These are phyloP conservation scores for Russula brevipes DNA, from an alignment of 768 basidiomycete genomes.

Conservation along the genomic window DNA sequence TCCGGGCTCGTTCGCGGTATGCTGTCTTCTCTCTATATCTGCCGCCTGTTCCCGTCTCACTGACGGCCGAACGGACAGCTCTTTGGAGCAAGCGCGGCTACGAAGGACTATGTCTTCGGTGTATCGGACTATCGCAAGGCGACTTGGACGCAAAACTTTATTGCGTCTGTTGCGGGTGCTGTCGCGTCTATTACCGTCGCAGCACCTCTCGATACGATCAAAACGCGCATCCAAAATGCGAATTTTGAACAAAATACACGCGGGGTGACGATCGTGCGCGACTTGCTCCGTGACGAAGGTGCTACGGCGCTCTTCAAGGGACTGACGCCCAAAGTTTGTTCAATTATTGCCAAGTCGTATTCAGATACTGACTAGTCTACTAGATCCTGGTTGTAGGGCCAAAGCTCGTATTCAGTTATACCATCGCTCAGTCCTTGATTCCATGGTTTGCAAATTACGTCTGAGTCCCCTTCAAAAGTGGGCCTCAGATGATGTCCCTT, in stretches of 20 bases:
- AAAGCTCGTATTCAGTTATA: conserved; percentile 97
- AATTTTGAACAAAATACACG: conserved; percentile 86
- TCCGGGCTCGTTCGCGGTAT: conserved; percentile 88
- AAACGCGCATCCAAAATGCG: conserved; percentile 97
- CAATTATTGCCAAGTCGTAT: background rate
- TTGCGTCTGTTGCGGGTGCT: conserved; percentile 91
- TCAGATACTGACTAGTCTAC: background rate
- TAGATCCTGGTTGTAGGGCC: conserved; percentile 95
- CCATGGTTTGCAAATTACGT: conserved; percentile 63
- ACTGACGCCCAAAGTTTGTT: conserved; percentile 81
- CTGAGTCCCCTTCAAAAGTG: background rate
- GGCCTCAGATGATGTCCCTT: background rate
- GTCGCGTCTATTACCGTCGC: conserved; percentile 94
- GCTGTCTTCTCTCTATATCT: conserved; percentile 30
- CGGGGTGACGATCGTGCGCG: conserved; percentile 76
- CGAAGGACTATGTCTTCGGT: conserved; percentile 90
- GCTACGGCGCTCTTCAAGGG: conserved; percentile 88
- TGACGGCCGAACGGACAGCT: conserved; percentile 47
- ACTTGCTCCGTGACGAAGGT: conserved; percentile 86
- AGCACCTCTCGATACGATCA: conserved; percentile 92
- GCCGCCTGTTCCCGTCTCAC: background rate
- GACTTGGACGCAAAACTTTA: conserved; percentile 97
- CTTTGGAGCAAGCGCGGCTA: conserved; percentile 91
- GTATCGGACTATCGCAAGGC: conserved; percentile 87
- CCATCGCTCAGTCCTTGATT: conserved; percentile 92